Evolutionary conservation across 768 basidiomycete genomes (phyloP).

Genomic region (Coprinopsis marcescibilis): DNA sequence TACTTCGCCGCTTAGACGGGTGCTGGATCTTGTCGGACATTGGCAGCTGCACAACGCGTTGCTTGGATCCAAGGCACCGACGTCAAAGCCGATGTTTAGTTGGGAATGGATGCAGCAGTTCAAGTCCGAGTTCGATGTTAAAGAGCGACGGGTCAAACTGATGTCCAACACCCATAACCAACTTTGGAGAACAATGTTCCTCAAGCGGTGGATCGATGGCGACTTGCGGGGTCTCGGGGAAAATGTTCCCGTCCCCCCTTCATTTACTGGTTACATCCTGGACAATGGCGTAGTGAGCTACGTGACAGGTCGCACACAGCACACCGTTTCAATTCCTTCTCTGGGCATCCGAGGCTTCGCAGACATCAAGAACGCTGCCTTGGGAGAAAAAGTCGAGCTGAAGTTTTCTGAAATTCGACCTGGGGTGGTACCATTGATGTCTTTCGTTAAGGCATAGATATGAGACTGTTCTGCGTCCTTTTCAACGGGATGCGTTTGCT

Average conservation of each 20-base stretch:
- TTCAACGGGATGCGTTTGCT: no score
- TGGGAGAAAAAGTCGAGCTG: not conserved
- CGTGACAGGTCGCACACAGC: not conserved
- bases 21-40: conserved; percentile 73
- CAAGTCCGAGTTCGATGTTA: conserved; percentile 29
- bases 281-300: no score
- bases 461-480: no score
- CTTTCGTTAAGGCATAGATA: not conserved
- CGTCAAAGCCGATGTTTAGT: conserved; percentile 35
- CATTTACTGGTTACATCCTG: no score
- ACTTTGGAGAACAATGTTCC: conserved; percentile 31
- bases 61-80: conserved; percentile 29
- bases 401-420: not conserved
- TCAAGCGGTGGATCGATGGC: conserved; percentile 34
- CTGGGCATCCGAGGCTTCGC: not conserved
- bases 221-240: conserved; percentile 14
- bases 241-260: no score
- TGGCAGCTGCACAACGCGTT: conserved; percentile 91
- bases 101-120: conserved; percentile 39
- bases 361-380: not conserved
- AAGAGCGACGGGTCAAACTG: conserved; percentile 12
- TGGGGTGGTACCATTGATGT: not conserved
- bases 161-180: conserved; percentile 19
- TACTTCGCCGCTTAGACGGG: conserved; percentile 87
- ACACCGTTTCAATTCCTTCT: not conserved